Evolutionary conservation across 2,329 filamentous ascomycete genomes (phyloP).

Genomic region (Penicillium sumatraense): DNA sequence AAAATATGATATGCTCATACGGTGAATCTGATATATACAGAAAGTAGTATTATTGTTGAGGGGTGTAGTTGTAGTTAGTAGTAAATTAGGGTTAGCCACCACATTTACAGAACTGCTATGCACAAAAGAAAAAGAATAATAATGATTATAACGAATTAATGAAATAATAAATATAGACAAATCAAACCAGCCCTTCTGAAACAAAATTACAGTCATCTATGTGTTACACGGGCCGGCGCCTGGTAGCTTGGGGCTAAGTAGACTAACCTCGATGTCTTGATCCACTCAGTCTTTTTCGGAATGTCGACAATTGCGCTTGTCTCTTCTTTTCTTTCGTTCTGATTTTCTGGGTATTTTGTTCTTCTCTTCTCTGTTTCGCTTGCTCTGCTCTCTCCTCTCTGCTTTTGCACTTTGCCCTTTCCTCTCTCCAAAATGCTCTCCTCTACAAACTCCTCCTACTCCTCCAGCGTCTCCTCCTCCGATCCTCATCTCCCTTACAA

Average conservation of each 20-base stretch:
- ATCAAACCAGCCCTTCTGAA: background rate
- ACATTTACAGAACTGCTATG: too few species aligned
- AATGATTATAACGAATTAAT: background rate
- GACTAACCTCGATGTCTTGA: slow-evolving; percentile 29
- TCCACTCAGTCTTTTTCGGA: slow-evolving; percentile 23
- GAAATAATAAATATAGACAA: background rate
- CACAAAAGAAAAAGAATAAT: background rate
- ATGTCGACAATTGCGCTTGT: slow-evolving; percentile 10
- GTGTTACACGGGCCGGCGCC: slow-evolving; percentile 28
- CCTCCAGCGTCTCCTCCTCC: slow-evolving; percentile 33
- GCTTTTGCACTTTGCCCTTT: background rate
- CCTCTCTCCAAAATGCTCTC: slow-evolving; percentile 27
- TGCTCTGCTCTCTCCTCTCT: background rate
- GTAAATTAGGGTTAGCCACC: background rate
- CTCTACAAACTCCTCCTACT: slow-evolving; percentile 32
- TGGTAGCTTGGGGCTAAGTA: slow-evolving; percentile 23
- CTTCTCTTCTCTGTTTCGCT: background rate
- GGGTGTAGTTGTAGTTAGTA: background rate
- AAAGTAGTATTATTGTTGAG: too few species aligned
- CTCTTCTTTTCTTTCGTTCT: slow-evolving; percentile 2
- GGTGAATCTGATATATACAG: too few species aligned
- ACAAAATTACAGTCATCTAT: slow-evolving; percentile 30
- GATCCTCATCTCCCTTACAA: slow-evolving; percentile 33
- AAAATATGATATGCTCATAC: too few species aligned
- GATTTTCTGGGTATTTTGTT: slow-evolving; percentile 3